These are phyloP conservation scores for Roridomyces roridus DNA, from an alignment of 768 basidiomycete species.

Conservation along the genomic window DNA sequence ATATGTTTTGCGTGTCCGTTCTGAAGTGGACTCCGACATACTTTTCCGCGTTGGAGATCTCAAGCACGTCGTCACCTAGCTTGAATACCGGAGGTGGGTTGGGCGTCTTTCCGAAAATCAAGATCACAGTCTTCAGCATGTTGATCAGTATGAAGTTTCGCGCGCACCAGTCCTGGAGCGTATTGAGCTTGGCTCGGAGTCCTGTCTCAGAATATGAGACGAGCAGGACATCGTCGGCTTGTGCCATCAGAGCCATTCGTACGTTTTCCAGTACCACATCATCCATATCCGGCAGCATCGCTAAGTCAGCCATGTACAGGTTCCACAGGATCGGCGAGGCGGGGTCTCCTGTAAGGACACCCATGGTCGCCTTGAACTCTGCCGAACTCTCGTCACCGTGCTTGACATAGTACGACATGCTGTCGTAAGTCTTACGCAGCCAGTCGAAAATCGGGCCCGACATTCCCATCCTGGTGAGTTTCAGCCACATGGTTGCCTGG, in stretches of 20 bases:
- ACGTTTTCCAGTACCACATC: no score
- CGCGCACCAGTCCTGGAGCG: no score
- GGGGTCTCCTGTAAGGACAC: constrained; percentile 34
- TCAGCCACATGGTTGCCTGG: constrained; percentile 27
- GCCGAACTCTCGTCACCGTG: constrained; percentile 16
- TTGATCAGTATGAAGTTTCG: no score
- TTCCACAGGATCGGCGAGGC: constrained; percentile 34
- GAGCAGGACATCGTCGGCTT: no score
- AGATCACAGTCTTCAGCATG: constrained; percentile 25
- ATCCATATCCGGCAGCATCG: constrained; percentile 15
- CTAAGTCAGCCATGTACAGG: constrained; percentile 29
- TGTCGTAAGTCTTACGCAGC: constrained; percentile 17
- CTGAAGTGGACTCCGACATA: no score
- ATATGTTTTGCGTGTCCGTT: no score
- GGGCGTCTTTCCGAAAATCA: constrained; percentile 32
- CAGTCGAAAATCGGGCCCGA: constrained; percentile 26
- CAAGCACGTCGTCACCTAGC: no score
- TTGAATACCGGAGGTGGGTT: no score
- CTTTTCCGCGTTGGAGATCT: no score
- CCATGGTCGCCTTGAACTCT: constrained; percentile 28
- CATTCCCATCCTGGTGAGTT: constrained; percentile 24
- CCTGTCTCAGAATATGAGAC: no score
- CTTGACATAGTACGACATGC: constrained; percentile 25
- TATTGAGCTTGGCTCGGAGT: no score
- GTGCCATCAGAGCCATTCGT: no score